phyloP scores from a whole-genome alignment of 768 basidiomycete species.

The Termitomyces sp. region DNA sequence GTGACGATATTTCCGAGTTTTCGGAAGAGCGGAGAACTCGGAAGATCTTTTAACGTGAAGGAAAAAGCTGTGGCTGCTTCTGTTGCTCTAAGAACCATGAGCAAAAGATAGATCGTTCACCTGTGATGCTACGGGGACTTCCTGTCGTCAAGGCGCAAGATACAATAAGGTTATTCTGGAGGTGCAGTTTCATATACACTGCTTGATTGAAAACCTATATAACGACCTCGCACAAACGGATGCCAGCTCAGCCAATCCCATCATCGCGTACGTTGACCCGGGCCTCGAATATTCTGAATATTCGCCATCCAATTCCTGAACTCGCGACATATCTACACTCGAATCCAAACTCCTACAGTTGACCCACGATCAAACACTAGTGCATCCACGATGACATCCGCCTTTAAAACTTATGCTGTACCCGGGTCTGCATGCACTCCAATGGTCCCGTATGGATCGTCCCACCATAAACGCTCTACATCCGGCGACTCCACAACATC shows the following conservation, averaged over 20 bases:
- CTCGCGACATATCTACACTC: neutral
- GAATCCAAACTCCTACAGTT: neutral
- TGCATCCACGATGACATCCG: conserved; percentile 2
- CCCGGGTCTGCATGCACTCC: neutral
- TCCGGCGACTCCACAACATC: conserved; percentile 9
- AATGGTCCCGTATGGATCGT: neutral
- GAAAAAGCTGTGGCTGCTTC: neutral
- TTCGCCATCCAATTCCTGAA: neutral
- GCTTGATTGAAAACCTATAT: neutral
- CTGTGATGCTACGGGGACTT: neutral
- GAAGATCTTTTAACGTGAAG: neutral
- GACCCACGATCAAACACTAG: neutral
- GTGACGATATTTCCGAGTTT: neutral
- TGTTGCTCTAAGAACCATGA: neutral
- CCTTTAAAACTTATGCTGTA: conserved; percentile 1
- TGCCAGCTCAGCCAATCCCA: neutral
- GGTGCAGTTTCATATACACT: conserved; percentile 5
- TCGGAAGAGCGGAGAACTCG: neutral
- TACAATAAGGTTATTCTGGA: conserved; percentile 1
- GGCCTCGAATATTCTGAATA: neutral
- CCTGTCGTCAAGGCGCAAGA: neutral
- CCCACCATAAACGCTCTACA: conserved; percentile 9
- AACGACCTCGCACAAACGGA: conserved; percentile 6
- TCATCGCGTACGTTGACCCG: neutral
- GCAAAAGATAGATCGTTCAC: neutral